Percentiles rank a stretch among this genome's conserved stretches.
These are phyloP conservation scores for Globisporangium viniferum DNA, from an alignment of 352 stramenopile genomes.

Conservation along the genomic window DNA sequence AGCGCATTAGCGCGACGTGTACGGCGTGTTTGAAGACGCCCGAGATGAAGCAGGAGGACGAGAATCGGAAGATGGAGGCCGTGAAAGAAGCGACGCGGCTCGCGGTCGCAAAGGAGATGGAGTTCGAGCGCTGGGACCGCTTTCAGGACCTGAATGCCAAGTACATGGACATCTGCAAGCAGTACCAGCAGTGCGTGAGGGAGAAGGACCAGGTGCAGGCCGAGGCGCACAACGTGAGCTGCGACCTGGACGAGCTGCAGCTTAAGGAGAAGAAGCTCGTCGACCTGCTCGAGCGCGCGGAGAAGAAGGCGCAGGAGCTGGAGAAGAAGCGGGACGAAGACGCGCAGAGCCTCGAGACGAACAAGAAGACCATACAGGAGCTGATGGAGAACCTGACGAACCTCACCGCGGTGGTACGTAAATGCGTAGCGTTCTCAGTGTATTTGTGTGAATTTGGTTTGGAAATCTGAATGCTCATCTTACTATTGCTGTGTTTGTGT, in stretches of 20 bases:
- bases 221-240: constrained; percentile 16
- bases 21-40: constrained; percentile 48
- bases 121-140: constrained; percentile 60
- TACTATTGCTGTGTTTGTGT: neutral
- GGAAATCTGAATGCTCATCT: neutral
- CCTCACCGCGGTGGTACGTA: constrained; percentile 51
- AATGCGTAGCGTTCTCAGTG: neutral
- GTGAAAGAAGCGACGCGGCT: constrained; percentile 50
- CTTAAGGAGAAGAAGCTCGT: constrained; percentile 33
- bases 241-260: constrained; percentile 17
- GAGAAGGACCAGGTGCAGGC: constrained; percentile 26
- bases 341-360: constrained; percentile 30
- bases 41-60: constrained; percentile 42
- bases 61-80: constrained; percentile 34
- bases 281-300: constrained; percentile 17
- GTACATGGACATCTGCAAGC: constrained; percentile 50
- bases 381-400: constrained; percentile 66
- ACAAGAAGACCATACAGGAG: constrained; percentile 63
- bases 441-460: neutral
- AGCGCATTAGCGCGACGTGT: constrained; percentile 45
- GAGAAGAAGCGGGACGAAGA: constrained; percentile 22
- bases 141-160: constrained; percentile 71
- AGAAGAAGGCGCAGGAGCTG: constrained; percentile 28
- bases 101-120: constrained; percentile 48
- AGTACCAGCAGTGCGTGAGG: constrained; percentile 32